Base-by-base conservation (phyloP, 352 stramenopile genomes). In the Globisporangium parvum region DNA sequence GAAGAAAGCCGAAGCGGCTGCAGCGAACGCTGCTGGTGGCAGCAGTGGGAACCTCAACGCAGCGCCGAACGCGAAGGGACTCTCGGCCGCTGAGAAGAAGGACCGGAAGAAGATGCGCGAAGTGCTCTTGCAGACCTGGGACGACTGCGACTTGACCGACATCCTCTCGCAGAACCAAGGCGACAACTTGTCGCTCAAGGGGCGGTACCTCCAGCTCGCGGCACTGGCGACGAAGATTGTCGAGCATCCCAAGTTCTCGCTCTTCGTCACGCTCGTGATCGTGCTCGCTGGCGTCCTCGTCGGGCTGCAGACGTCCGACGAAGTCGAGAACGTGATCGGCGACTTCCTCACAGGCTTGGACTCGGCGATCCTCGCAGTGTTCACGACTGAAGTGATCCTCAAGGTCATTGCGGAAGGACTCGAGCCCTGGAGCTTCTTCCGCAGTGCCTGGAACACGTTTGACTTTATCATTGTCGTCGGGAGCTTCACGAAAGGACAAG, bases 401-500 rank as follows among this genome's bases (percentile, higher is more conserved):
- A 95, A 96, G 65, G 57, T 96, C 15, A 52, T 88, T 8, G 75
- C 85, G 0, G 78, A 95, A 52, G 85, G 81, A 5, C 53, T 93
- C 9, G 75, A 86, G 54, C 86, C 86, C 10, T 95, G 80, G 84
- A 56, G 61, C 28, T 95, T 80, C 57, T 94, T 96, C 46, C 60
- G 63, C 6, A 78, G 75, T 9, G 71, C 54, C 0, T 93, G 85
- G 85, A 94, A 93, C 59, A 80, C 72, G 21, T 94, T 94, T 26
- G 85, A 94, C 64, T 86, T 93, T 17, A 75, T 95, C 57, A 91
- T 95, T 51, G 77, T 93, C 4, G 62, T 94, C 23, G 76, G 86
- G 20, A 87, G 71, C 51, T 87, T 93, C 48, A 78, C 71, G 3
- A 65, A 63, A 18, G 76, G 82, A 10, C 77, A 76, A 15, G 85